Conservation (phyloP, 1,284 basidiomycete genomes). For the Stereum hirsutum region DNA sequence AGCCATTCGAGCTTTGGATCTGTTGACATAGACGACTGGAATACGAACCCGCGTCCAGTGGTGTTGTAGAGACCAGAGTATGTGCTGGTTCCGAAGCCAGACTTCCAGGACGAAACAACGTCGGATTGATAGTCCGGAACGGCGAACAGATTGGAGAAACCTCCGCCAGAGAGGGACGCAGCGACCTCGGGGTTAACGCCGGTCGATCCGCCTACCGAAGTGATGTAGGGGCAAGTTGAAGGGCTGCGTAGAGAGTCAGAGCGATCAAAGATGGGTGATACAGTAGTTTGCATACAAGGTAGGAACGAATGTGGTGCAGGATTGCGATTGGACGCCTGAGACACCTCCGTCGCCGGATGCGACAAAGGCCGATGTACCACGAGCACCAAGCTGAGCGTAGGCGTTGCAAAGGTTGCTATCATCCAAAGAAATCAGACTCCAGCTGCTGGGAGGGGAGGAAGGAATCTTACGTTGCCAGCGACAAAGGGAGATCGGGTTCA, state of each 20-base stretch:
- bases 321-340: conserved; percentile 32
- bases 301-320: conserved; percentile 57
- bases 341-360: conserved; percentile 61
- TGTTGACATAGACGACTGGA: too few species aligned
- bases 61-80: conserved; percentile 17
- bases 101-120: conserved; percentile 24
- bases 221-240: too few species aligned
- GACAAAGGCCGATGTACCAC: conserved; percentile 55
- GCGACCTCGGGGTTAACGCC: conserved; percentile 16
- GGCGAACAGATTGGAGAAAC: conserved; percentile 8
- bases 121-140: conserved; percentile 6
- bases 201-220: conserved; percentile 14
- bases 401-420: conserved; percentile 44
- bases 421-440: conserved; percentile 24
- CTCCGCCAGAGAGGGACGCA: conserved; percentile 6
- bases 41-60: conserved; percentile 19
- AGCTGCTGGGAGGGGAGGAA: conserved; percentile 14
- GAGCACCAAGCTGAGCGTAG: conserved; percentile 50
- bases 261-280: too few species aligned
- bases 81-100: conserved; percentile 18
- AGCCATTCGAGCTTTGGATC: too few species aligned
- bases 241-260: too few species aligned
- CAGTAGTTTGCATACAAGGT: too few species aligned
- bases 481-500: conserved; percentile 16
- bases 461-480: conserved; percentile 4